Conservation (phyloP, 1,284 basidiomycete species). For the Leccinum griseonigrum region DNA sequence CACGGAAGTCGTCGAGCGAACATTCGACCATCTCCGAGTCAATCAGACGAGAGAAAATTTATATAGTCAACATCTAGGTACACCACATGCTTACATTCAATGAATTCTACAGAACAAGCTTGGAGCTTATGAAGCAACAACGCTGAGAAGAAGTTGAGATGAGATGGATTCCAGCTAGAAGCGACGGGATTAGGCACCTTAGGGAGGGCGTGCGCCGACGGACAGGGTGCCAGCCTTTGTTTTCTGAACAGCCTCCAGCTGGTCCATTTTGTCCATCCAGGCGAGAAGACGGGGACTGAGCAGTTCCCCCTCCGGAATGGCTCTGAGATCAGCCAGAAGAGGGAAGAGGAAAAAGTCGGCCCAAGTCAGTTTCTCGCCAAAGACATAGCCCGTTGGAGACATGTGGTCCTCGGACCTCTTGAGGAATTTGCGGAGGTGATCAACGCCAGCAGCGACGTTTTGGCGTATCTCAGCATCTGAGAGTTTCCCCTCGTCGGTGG, state of each 20-base stretch:
- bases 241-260: constrained; percentile 27
- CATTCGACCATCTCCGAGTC: not conserved
- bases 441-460: constrained; percentile 21
- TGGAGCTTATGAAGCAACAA: not conserved
- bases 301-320: constrained; percentile 26
- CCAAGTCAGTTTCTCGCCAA: constrained; percentile 28
- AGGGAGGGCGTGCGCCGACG: constrained; percentile 26
- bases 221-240: constrained; percentile 28
- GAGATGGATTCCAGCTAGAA: not conserved
- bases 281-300: constrained; percentile 20
- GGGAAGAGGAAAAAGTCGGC: constrained; percentile 35
- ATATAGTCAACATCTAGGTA: not conserved
- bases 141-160: not conserved
- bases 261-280: constrained; percentile 31
- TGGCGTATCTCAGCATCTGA: constrained; percentile 26
- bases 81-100: not conserved
- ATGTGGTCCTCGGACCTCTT: constrained; percentile 19
- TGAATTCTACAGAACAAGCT: not conserved
- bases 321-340: constrained; percentile 30
- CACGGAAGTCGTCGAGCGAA: not conserved
- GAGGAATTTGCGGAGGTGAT: constrained; percentile 20
- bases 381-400: constrained; percentile 28
- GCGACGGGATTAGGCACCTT: not conserved
- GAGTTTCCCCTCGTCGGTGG: constrained; percentile 22
- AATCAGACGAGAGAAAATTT: not conserved